Conservation (phyloP, 2,329 filamentous ascomycete species). For the Ilyonectria sp. region DNA sequence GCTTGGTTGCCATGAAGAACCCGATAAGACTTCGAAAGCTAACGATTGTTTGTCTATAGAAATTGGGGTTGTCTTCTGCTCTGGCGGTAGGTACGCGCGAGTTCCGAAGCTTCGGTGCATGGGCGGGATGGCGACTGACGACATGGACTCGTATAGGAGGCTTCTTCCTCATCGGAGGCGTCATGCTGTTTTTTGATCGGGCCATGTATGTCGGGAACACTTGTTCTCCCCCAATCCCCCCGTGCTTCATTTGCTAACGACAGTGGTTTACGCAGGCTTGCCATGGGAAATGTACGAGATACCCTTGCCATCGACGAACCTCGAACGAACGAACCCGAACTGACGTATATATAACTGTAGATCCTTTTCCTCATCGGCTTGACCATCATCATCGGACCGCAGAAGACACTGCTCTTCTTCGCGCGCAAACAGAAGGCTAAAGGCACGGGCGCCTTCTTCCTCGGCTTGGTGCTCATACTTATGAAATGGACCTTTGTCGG, state of each 20-base stretch:
- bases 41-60: conserved; percentile 70
- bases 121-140: conserved; percentile 37
- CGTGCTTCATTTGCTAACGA: conserved; percentile 90
- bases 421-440: conserved; percentile 92
- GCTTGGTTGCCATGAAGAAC: conserved; percentile 3
- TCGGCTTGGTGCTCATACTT: conserved; percentile 87
- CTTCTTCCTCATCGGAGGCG: conserved; percentile 94
- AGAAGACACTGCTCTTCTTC: conserved; percentile 96
- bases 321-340: conserved; percentile 33
- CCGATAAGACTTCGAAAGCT: conserved; percentile 43
- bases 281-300: conserved; percentile 90
- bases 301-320: conserved; percentile 24
- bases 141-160: conserved; percentile 72
- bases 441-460: conserved; percentile 90
- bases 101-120: conserved; percentile 41
- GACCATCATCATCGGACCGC: conserved; percentile 92
- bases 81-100: conserved; percentile 81
- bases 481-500: conserved; percentile 92
- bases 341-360: conserved; percentile 60
- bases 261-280: conserved; percentile 83
- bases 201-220: conserved; percentile 78
- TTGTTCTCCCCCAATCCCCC: conserved; percentile 11
- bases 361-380: conserved; percentile 98
- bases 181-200: conserved; percentile 97
- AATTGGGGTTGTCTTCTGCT: conserved; percentile 97